Evolutionary conservation across 306 rosid genomes (phyloP), one percentile per base, ranked within the genome.

Genomic region (Trifolium pratense): DNA sequence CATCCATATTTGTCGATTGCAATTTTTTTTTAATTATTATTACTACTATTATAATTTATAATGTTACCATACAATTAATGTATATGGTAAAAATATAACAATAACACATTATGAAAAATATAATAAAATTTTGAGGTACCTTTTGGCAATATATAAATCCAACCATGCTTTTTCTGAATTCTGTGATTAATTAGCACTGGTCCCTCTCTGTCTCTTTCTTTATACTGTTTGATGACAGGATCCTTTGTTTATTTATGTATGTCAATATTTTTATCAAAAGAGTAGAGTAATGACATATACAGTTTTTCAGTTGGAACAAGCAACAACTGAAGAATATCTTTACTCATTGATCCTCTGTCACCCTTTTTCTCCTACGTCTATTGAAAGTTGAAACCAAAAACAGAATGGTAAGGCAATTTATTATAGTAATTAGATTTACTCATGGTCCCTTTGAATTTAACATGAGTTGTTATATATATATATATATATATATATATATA

Each of bases 261-360:
- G 39, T 51, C 60, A 56, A 26, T 60, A 73, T 64, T 17, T n/a
- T 37, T 10, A 17, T 73, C 32, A 17, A 29, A 42, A 42, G 18
- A 75, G 73, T 32, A 70, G 57, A 75, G 43, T 78, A 68, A 59
- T 14, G 6, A 59, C 4, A 60, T 42, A 36, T 39, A 63, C 81
- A 52, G 77, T 63, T 79, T 78, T 74, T 59, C 81, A 21, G 67
- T 58, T 75, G 80, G 60, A 58, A 51, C 59, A 78, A 68, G 80
- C 61, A 58, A 58, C 52, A 64, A 63, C 73, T 51, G 71, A 51
- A 68, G 84, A 84, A 68, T 73, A 75, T 68, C 36, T 55, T 76
- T 58, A 25, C 43, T 62, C 66, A 56, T 68, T 51, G 75, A 37
- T 23, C 56, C 32, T 51, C 46, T 49, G 72, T 52, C 64, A 13